phyloP scores from a whole-genome alignment of 1,139 yeast species.

The Candida gigantensis region DNA sequence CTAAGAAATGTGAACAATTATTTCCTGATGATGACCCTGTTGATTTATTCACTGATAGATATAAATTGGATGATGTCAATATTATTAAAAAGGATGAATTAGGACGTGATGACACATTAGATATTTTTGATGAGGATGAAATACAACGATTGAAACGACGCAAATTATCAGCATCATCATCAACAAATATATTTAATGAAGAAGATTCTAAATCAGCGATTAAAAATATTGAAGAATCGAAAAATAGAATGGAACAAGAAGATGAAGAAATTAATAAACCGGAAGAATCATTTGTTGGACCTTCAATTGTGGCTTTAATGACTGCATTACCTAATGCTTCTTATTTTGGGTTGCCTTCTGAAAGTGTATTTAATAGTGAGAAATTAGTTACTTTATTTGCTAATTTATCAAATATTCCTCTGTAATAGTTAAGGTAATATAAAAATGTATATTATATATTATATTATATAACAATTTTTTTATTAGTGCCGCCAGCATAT shows the following conservation, averaged over 20 bases:
- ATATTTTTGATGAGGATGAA: constrained; percentile 22
- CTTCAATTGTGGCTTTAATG: constrained; percentile 53
- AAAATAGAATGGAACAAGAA: constrained; percentile 15
- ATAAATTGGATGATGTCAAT: constrained; percentile 42
- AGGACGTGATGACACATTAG: constrained; percentile 25
- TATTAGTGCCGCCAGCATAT: too few species aligned
- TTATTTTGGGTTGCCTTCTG: constrained; percentile 44
- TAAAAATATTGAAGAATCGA: constrained; percentile 14
- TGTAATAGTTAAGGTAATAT: background rate
- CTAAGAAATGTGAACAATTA: constrained; percentile 61
- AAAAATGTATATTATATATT: background rate
- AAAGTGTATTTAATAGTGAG: constrained; percentile 40
- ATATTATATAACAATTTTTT: too few species aligned
- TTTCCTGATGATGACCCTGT: constrained; percentile 62
- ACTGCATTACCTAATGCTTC: constrained; percentile 54
- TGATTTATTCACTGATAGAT: constrained; percentile 46
- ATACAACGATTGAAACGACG: constrained; percentile 23
- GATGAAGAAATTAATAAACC: constrained; percentile 13
- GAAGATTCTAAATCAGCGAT: constrained; percentile 13
- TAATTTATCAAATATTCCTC: constrained; percentile 34
- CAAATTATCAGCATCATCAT: constrained; percentile 13
- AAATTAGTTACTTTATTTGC: constrained; percentile 45
- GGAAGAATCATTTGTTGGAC: constrained; percentile 45
- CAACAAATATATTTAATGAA: constrained; percentile 9
- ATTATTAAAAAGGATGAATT: constrained; percentile 47